These are phyloP conservation scores for Sindora glabra DNA, from an alignment of 306 rosid species.

Conservation along the genomic window DNA sequence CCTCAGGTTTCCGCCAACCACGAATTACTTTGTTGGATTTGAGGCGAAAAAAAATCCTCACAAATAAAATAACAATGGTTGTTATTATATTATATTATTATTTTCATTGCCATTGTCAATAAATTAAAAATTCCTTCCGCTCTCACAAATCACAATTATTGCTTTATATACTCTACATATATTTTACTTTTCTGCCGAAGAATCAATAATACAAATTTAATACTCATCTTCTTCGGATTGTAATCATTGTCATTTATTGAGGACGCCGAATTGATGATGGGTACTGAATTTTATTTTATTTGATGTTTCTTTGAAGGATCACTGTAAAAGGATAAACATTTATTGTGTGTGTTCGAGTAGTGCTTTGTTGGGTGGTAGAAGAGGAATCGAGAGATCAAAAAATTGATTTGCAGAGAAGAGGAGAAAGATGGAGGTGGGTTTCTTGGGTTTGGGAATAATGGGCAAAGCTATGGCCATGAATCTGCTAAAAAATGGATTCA, in stretches of 20 bases:
- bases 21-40: not conserved
- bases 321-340: not conserved
- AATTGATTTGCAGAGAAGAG: not conserved
- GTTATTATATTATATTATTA: too few species aligned
- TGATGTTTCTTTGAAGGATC: not conserved
- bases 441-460: slow-evolving; percentile 86
- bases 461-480: slow-evolving; percentile 74
- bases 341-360: not conserved
- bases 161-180: too few species aligned
- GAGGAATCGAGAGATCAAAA: not conserved
- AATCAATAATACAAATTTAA: not conserved
- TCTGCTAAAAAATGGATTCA: slow-evolving; percentile 57
- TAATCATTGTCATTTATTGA: not conserved
- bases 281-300: not conserved
- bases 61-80: too few species aligned
- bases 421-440: slow-evolving; percentile 57
- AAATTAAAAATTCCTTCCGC: too few species aligned
- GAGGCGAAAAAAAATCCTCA: not conserved
- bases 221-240: not conserved
- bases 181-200: not conserved
- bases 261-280: not conserved
- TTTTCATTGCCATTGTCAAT: not conserved
- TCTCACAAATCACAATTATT: too few species aligned
- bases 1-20: not conserved
- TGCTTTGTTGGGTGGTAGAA: not conserved